Evolutionary conservation across 2,329 filamentous ascomycete genomes (phyloP).

Genomic region (Colletotrichum liaoningense): DNA sequence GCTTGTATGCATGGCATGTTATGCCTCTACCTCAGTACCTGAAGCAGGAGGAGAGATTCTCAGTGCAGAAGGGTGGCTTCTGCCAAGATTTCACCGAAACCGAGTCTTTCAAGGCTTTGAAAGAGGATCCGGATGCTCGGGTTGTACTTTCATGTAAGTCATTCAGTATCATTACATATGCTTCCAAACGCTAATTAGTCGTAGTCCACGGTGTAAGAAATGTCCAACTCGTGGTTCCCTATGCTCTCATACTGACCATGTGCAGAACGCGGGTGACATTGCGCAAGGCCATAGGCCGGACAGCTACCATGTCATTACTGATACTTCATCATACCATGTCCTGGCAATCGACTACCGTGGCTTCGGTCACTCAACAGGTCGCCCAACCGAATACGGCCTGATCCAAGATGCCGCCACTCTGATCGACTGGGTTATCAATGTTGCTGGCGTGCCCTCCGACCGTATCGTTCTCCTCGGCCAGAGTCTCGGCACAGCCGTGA

Average conservation of each 20-base stretch:
- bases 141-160: slow-evolving; percentile 73
- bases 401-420: slow-evolving; percentile 82
- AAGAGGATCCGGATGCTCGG: slow-evolving; percentile 70
- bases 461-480: slow-evolving; percentile 88
- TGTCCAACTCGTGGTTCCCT: slow-evolving; percentile 39
- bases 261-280: slow-evolving; percentile 85
- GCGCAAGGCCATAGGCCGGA: slow-evolving; percentile 81
- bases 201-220: slow-evolving; percentile 72
- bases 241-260: background rate
- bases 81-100: slow-evolving; percentile 65
- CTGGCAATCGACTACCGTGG: slow-evolving; percentile 93
- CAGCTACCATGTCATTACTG: slow-evolving; percentile 81
- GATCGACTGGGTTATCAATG: slow-evolving; percentile 77
- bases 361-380: slow-evolving; percentile 84
- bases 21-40: slow-evolving; percentile 82
- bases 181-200: slow-evolving; percentile 8
- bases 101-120: slow-evolving; percentile 70
- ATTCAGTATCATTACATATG: slow-evolving; percentile 8
- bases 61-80: slow-evolving; percentile 61
- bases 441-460: slow-evolving; percentile 72
- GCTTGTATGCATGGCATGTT: slow-evolving; percentile 90
- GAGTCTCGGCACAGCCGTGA: slow-evolving; percentile 88
- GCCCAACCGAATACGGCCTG: slow-evolving; percentile 82
- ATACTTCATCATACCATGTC: slow-evolving; percentile 81
- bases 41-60: slow-evolving; percentile 74